phyloP scores from a whole-genome alignment of 192 early-diverging fungal species.

The Gaertneriomyces semiglobifer region DNA sequence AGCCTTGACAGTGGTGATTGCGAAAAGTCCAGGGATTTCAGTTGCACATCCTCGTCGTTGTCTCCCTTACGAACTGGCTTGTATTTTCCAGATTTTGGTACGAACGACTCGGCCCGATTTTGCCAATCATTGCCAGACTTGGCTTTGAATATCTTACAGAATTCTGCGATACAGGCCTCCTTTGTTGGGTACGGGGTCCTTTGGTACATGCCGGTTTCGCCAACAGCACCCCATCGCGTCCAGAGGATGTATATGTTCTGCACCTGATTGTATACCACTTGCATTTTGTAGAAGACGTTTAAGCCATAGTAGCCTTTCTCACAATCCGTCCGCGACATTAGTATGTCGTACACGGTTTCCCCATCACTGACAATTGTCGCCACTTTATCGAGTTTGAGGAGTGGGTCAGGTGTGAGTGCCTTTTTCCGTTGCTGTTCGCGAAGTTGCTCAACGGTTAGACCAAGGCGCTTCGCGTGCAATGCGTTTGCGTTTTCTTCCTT shows the following conservation, averaged over 20 bases:
- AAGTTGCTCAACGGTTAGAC: constrained; percentile 18
- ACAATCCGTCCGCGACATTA: constrained; percentile 48
- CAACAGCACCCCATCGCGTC: constrained; percentile 34
- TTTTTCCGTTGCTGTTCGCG: constrained; percentile 18
- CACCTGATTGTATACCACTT: constrained; percentile 48
- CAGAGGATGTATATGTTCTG: constrained; percentile 35
- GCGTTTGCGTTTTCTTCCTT: neutral
- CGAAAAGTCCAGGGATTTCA: constrained; percentile 26
- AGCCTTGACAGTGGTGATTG: constrained; percentile 12
- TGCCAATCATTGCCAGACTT: constrained; percentile 38
- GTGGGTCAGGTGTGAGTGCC: constrained; percentile 11
- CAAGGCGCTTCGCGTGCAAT: constrained; percentile 13
- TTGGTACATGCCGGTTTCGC: constrained; percentile 23
- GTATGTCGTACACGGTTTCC: constrained; percentile 39
- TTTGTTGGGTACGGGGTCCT: constrained; percentile 31
- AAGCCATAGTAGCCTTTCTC: constrained; percentile 26
- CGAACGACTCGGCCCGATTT: constrained; percentile 10
- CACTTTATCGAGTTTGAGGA: constrained; percentile 17
- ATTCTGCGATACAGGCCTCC: constrained; percentile 31
- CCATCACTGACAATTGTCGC: constrained; percentile 23
- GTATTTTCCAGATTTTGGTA: constrained; percentile 31
- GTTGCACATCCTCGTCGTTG: constrained; percentile 9
- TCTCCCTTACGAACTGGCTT: neutral
- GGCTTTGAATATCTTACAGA: constrained; percentile 38
- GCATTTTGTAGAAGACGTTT: constrained; percentile 59